Percentiles rank a stretch among this genome's conserved stretches.
Conservation (phyloP, 441 rosid species). For the Populus hybrid region DNA sequence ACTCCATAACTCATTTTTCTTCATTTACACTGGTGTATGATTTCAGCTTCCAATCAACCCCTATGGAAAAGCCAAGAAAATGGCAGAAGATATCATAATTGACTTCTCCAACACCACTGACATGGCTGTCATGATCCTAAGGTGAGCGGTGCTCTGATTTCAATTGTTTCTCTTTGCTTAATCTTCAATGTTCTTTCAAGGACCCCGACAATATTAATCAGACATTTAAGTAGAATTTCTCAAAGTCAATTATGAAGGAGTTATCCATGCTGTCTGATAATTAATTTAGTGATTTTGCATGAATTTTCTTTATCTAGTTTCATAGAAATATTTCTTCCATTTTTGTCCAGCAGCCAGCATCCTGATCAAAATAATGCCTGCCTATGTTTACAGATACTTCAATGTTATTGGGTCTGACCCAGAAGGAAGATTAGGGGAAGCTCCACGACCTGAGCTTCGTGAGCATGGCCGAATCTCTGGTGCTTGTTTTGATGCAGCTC, state of each 20-base stretch:
- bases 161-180: background rate
- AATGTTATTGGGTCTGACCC: constrained; percentile 98
- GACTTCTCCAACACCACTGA: constrained; percentile 85
- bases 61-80: constrained; percentile 97
- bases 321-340: background rate
- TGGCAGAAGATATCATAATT: constrained; percentile 95
- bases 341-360: background rate
- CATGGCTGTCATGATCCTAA: constrained; percentile 92
- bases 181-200: background rate
- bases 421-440: constrained; percentile 91
- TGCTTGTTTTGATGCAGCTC: constrained; percentile 99
- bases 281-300: background rate
- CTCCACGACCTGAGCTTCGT: constrained; percentile 89
- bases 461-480: constrained; percentile 98
- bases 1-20: background rate
- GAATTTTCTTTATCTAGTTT: background rate
- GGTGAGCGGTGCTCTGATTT: constrained; percentile 37
- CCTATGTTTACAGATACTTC: constrained; percentile 59
- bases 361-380: background rate
- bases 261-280: background rate
- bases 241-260: background rate
- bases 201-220: background rate
- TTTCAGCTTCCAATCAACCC: constrained; percentile 89
- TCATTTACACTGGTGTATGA: constrained; percentile 10
- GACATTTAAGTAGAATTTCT: background rate